Conservation (phyloP, 768 basidiomycete species). For the Cystofilobasidium ferigula region DNA sequence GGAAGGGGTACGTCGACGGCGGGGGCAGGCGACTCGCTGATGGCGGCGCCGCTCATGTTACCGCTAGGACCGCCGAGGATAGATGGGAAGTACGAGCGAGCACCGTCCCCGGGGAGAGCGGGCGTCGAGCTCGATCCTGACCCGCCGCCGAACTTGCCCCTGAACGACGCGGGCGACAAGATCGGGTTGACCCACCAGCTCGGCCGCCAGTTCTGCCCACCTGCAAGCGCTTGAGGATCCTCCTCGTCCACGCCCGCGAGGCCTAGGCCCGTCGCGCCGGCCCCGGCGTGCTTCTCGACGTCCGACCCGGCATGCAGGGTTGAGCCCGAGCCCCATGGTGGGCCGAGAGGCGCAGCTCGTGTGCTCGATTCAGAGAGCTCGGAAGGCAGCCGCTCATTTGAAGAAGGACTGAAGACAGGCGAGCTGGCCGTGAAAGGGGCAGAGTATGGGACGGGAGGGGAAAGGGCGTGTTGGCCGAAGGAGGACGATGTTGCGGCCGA, state of each 20-base stretch:
- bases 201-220: neutral
- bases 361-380: neutral
- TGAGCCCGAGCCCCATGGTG: neutral
- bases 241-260: neutral
- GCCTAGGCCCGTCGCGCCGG: too few species aligned
- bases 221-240: neutral
- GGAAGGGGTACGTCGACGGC: neutral
- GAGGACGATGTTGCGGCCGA: neutral
- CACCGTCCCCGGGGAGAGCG: neutral
- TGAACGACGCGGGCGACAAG: neutral
- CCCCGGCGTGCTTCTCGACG: too few species aligned
- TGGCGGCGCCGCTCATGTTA: neutral
- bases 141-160: neutral
- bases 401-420: too few species aligned
- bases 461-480: too few species aligned
- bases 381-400: neutral
- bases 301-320: too few species aligned
- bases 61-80: neutral
- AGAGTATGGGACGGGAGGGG: too few species aligned
- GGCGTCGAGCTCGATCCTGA: neutral
- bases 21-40: neutral
- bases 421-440: too few species aligned
- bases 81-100: neutral
- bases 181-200: conserved; percentile 1
- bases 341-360: too few species aligned